Percentiles rank a stretch among this genome's conserved stretches.
Evolutionary conservation across 2,329 filamentous ascomycete species (phyloP).

Genomic region (Drechslerella stenobrocha): DNA sequence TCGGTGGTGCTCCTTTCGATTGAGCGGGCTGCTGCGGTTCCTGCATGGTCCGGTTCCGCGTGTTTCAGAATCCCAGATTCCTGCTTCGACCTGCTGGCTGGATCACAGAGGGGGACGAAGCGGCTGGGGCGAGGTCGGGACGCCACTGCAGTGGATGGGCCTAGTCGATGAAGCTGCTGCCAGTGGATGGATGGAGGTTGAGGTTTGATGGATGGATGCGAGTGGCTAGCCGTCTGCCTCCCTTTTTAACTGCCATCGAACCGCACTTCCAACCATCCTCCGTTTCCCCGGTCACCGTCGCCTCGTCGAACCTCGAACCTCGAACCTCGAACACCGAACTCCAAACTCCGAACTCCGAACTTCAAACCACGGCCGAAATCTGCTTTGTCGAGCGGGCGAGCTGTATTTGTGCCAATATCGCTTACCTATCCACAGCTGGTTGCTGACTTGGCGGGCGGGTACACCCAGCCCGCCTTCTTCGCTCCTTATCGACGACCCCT

Average conservation of each 20-base stretch:
- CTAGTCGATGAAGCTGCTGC: too few species aligned
- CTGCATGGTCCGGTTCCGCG: constrained; percentile 29
- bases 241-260: constrained; percentile 16
- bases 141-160: constrained; percentile 10
- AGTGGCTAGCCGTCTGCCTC: not conserved
- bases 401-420: not conserved
- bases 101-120: constrained; percentile 2
- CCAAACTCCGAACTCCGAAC: too few species aligned
- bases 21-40: constrained; percentile 25
- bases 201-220: constrained; percentile 20
- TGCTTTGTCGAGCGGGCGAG: too few species aligned
- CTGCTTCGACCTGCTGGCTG: constrained; percentile 1
- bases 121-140: constrained; percentile 6
- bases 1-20: constrained; percentile 12
- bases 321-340: not conserved
- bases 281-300: not conserved
- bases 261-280: not conserved
- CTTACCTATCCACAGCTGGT: constrained; percentile 16
- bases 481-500: constrained; percentile 35
- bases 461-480: constrained; percentile 13
- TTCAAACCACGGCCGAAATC: too few species aligned
- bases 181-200: too few species aligned
- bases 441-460: constrained; percentile 46
- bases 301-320: not conserved
- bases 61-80: constrained; percentile 46